These are phyloP conservation scores for Rubia tinctorum DNA, from an alignment of 305 asterid species.

Conservation along the genomic window DNA sequence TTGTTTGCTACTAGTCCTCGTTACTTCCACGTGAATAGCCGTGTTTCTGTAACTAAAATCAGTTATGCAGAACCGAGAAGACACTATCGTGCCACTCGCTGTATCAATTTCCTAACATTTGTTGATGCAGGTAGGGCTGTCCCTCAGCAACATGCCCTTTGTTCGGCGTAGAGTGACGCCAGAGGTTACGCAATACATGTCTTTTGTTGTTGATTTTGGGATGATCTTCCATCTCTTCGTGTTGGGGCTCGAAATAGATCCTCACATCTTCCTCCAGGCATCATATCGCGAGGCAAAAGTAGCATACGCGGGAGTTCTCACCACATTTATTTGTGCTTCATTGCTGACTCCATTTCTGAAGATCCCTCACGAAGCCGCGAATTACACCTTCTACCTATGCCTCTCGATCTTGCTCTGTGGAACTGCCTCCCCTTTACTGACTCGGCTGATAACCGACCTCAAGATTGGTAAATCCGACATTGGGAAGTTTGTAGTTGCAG, in stretches of 20 bases:
- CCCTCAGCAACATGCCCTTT: slow-evolving; percentile 57
- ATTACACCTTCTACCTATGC: slow-evolving; percentile 55
- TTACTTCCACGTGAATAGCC: no score
- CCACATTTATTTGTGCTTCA: slow-evolving; percentile 60
- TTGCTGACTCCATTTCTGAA: slow-evolving; percentile 42
- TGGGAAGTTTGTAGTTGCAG: slow-evolving; percentile 73
- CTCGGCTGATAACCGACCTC: slow-evolving; percentile 71
- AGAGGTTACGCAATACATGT: slow-evolving; percentile 51
- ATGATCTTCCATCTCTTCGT: slow-evolving; percentile 94
- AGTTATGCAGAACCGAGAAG: no score
- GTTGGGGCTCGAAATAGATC: slow-evolving; percentile 79
- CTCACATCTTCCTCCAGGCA: slow-evolving; percentile 58
- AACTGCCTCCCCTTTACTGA: slow-evolving; percentile 63
- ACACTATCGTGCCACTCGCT: no score
- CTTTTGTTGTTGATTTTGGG: slow-evolving; percentile 70
- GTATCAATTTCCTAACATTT: background rate
- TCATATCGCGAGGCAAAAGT: slow-evolving; percentile 75
- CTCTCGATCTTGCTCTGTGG: slow-evolving; percentile 59
- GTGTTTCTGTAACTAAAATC: no score
- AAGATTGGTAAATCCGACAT: slow-evolving; percentile 92
- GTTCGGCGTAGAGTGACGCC: slow-evolving; percentile 35
- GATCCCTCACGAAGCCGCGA: slow-evolving; percentile 26
- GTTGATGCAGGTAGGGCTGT: slow-evolving; percentile 68
- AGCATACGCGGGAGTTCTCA: slow-evolving; percentile 58
- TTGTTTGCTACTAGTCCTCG: no score